Conservation (phyloP, 2,329 filamentous ascomycete genomes). For the Trichoderma endophyticum region DNA sequence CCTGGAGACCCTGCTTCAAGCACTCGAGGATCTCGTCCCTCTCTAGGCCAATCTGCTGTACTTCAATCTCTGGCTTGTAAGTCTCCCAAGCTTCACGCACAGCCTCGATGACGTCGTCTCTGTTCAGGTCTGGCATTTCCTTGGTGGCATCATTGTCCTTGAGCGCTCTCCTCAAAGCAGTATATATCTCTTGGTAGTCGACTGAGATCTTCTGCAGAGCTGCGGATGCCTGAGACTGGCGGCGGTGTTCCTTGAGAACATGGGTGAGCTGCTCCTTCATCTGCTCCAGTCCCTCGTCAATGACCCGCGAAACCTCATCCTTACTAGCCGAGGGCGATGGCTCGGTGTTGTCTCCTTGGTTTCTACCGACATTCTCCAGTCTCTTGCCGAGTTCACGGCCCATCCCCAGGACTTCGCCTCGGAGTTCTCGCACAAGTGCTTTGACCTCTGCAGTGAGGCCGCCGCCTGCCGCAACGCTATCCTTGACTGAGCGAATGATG, state of each 20-base stretch:
- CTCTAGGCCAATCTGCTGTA: conserved; percentile 86
- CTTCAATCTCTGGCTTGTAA: conserved; percentile 89
- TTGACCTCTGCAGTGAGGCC: conserved; percentile 91
- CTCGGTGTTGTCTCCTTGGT: conserved; percentile 46
- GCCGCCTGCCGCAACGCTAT: conserved; percentile 83
- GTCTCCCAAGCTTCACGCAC: conserved; percentile 90
- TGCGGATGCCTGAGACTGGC: conserved; percentile 62
- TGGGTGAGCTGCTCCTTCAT: conserved; percentile 81
- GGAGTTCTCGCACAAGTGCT: conserved; percentile 80
- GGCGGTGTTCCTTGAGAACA: conserved; percentile 71
- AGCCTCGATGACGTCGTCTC: conserved; percentile 81
- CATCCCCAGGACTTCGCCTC: conserved; percentile 92
- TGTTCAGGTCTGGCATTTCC: conserved; percentile 51
- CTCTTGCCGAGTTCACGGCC: conserved; percentile 84
- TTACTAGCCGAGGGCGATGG: conserved; percentile 44
- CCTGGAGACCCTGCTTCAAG: conserved; percentile 78
- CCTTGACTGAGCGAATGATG: conserved; percentile 82
- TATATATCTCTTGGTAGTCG: conserved; percentile 82
- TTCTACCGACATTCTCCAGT: conserved; percentile 64
- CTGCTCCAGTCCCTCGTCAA: conserved; percentile 76
- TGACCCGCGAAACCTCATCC: conserved; percentile 70
- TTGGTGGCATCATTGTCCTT: conserved; percentile 55
- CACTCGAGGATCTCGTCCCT: conserved; percentile 86
- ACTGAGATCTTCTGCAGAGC: conserved; percentile 59
- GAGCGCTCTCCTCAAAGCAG: conserved; percentile 73